Percentiles rank a stretch among this genome's conserved stretches.
phyloP scores from a whole-genome alignment of 371 early-diverging fungal species.

The Rhizomucor pusillus region DNA sequence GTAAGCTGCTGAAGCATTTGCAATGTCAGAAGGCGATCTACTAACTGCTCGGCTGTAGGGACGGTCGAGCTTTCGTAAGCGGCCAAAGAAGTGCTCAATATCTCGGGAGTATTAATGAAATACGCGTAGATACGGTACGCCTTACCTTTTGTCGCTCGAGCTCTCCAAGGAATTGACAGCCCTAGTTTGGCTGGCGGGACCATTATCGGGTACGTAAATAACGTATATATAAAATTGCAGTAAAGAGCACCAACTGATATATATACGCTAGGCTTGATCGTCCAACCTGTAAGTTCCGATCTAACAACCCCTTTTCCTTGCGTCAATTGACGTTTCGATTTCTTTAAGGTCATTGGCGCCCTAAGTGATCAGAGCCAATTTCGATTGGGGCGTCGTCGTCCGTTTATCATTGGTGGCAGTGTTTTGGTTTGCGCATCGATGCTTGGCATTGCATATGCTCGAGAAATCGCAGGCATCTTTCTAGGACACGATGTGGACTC shows the following conservation, averaged over 20 bases:
- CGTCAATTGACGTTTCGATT: not conserved
- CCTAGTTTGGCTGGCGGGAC: slow-evolving; percentile 79
- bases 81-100: not conserved
- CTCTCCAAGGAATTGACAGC: slow-evolving; percentile 64
- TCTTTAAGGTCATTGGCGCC: slow-evolving; percentile 52
- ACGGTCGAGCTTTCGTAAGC: slow-evolving; percentile 54
- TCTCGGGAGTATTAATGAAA: slow-evolving; percentile 1
- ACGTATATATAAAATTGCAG: slow-evolving; percentile 20
- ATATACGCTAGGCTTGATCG: slow-evolving; percentile 37
- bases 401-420: slow-evolving; percentile 56
- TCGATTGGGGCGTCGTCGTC: slow-evolving; percentile 53
- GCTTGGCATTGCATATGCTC: slow-evolving; percentile 62
- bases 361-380: slow-evolving; percentile 58
- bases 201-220: slow-evolving; percentile 75
- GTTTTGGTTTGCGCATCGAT: slow-evolving; percentile 55
- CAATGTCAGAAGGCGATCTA: slow-evolving; percentile 3
- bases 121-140: slow-evolving; percentile 63
- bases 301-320: not conserved
- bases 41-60: slow-evolving; percentile 25
- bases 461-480: slow-evolving; percentile 40
- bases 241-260: not conserved
- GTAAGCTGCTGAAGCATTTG: slow-evolving; percentile 24
- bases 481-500: slow-evolving; percentile 10
- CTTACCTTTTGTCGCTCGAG: slow-evolving; percentile 69
- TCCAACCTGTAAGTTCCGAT: slow-evolving; percentile 17